Base-by-base conservation (phyloP, 805 yeast species). In the Candida vaughaniae region DNA sequence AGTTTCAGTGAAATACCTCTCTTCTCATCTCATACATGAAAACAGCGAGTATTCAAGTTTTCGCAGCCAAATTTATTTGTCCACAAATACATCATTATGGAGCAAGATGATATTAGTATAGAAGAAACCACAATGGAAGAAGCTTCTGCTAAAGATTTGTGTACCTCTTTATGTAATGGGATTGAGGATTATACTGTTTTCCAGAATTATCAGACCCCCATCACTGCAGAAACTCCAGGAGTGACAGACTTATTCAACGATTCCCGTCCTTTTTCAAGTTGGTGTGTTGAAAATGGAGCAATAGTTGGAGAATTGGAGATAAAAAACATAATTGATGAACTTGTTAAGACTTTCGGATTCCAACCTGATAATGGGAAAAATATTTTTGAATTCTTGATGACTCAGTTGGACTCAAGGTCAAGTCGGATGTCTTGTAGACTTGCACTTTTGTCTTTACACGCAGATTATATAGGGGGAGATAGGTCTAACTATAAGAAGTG, bases 381-480 rank as follows among this genome's bases (percentile, higher is more conserved):
- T 62, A 85, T 89, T 82, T 80, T 62, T 56, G 95, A 88, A 44
- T 89, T 82, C 52, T 69, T 89, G 42, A 73, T 91, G 83, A 66
- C 73, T 5, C 84, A 85, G 55, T 66, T 91, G 41, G 96, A 91
- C 51, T 90, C 97, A 6, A 76, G 96, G 41, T 76, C 95, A 0
- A 78, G 95, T 42, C 75, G 98, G 43, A 77, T 82, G 73, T 60
- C 80, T 2, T 85, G 95, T 3, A 58, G 66, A 23, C 73, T 65
- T 39, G 97, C 97, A 0, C 65, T 91, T 39, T 53, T 80, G 2
- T 77, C 91, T 0, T 62, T 91, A 22, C 98, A 91, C 61, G 81
- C 88, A 1, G 95, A 90, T 44, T 91, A 91, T 60, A 87, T 91
- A 43, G 97, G 96, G 0, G 97, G 98, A 12, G 86, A 81, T 33